Evolutionary conservation across 176 grass and related monocot species (phyloP).

Genomic region (Hsuehochloa calcarea): DNA sequence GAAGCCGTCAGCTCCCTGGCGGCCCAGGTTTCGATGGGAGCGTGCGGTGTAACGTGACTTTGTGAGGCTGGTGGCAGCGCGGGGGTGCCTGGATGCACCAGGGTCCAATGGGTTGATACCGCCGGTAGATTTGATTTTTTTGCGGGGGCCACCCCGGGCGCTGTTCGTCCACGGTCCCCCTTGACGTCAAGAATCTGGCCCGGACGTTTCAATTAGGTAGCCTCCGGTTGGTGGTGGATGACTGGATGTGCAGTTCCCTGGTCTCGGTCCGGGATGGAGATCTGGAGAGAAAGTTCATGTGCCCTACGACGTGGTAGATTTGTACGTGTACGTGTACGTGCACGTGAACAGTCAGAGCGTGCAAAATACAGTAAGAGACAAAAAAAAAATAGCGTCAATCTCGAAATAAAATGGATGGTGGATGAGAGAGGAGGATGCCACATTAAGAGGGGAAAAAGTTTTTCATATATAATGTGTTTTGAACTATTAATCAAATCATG

Average conservation of each 20-base stretch:
- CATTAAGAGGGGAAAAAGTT: too few species aligned
- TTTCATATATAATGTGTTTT: too few species aligned
- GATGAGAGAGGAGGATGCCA: too few species aligned
- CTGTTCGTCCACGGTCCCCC: neutral
- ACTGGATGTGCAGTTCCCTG: too few species aligned
- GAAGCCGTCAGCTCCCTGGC: too few species aligned
- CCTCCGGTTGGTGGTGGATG: too few species aligned
- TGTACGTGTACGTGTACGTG: neutral
- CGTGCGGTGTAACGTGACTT: neutral
- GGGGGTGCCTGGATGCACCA: conserved; percentile 19
- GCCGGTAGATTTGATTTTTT: conserved; percentile 28
- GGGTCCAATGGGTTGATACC: conserved; percentile 31
- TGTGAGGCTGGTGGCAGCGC: conserved; percentile 34
- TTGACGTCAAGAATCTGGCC: conserved; percentile 23
- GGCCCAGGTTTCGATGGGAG: too few species aligned
- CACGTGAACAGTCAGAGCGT: neutral
- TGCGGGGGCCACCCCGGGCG: neutral
- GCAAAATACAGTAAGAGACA: neutral
- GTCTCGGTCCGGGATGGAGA: neutral
- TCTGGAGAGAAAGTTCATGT: neutral
- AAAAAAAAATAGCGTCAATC: too few species aligned
- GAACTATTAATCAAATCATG: too few species aligned
- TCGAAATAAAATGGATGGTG: too few species aligned
- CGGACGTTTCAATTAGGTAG: too few species aligned
- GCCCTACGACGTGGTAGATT: neutral